A percentile compares a stretch with the other conserved stretches of the same genome.
These are phyloP conservation scores for Gentiana macrophylla DNA, from an alignment of 257 asterid genomes.

Conservation along the genomic window DNA sequence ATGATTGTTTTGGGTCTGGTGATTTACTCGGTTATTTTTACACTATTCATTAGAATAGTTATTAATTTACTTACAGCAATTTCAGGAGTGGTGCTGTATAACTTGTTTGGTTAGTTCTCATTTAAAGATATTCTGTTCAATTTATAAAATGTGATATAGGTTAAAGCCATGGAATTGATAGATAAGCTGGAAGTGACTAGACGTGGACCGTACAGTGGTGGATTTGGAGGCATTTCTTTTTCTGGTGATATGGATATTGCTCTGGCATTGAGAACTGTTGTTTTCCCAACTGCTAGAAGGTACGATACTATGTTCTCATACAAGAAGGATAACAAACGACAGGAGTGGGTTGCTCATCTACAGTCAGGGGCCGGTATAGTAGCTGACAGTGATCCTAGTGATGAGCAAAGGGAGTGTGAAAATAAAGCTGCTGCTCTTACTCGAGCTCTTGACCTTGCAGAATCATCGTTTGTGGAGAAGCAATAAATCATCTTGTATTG, in stretches of 20 bases:
- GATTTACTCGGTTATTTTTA: too few species aligned
- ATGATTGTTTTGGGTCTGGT: too few species aligned
- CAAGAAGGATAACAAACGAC: conserved; percentile 39
- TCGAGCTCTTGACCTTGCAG: conserved; percentile 98
- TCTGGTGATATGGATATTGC: conserved; percentile 95
- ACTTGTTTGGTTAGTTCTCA: too few species aligned
- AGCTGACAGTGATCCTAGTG: conserved; percentile 90
- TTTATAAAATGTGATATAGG: conserved; percentile 25
- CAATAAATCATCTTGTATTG: background rate
- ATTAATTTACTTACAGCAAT: too few species aligned
- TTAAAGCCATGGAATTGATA: conserved; percentile 94
- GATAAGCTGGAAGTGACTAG: conserved; percentile 77
- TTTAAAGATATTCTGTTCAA: too few species aligned
- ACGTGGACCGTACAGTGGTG: conserved; percentile 98
- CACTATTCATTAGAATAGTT: too few species aligned
- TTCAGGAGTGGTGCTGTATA: too few species aligned
- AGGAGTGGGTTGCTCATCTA: conserved; percentile 90
- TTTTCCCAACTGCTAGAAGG: conserved; percentile 62
- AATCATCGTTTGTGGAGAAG: conserved; percentile 76
- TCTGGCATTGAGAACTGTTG: conserved; percentile 81
- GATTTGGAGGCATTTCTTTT: conserved; percentile 93
- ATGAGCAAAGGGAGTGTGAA: conserved; percentile 90
- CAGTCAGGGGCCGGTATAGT: conserved; percentile 97
- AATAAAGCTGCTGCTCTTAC: conserved; percentile 94
- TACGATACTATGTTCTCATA: conserved; percentile 79